A percentile compares a stretch with the other conserved stretches of the same genome.
These are phyloP conservation scores for Starmerella etchellsii DNA, from an alignment of 805 yeast genomes.

Conservation along the genomic window DNA sequence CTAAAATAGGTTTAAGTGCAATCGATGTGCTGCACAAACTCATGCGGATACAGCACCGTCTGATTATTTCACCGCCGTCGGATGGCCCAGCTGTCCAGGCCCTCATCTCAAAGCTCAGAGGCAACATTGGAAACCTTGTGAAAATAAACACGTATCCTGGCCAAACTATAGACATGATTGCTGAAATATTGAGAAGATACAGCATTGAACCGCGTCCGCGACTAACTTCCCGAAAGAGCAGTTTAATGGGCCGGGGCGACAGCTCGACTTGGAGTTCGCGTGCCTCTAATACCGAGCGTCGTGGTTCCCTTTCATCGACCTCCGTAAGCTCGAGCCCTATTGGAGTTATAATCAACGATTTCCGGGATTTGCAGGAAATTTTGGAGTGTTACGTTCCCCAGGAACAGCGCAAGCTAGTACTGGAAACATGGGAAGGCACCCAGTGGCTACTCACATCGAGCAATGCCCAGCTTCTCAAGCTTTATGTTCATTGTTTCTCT, in stretches of 20 bases:
- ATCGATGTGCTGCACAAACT: constrained; percentile 54
- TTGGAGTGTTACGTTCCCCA: constrained; percentile 5
- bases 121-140: constrained; percentile 55
- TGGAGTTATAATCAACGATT: constrained; percentile 18
- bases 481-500: constrained; percentile 20
- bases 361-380: constrained; percentile 20
- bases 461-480: constrained; percentile 17
- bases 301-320: not conserved
- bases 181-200: constrained; percentile 38
- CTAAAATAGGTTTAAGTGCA: constrained; percentile 77
- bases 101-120: constrained; percentile 9
- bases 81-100: constrained; percentile 4
- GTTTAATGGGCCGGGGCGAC: no score
- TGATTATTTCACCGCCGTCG: constrained; percentile 10
- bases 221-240: not conserved
- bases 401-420: constrained; percentile 10
- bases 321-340: constrained; percentile 5
- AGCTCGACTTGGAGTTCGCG: not conserved
- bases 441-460: constrained; percentile 21
- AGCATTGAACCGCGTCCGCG: constrained; percentile 3
- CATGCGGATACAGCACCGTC: constrained; percentile 23
- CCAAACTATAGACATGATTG: constrained; percentile 70
- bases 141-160: constrained; percentile 74
- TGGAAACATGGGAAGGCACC: constrained; percentile 24
- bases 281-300: not conserved